Evolutionary conservation across 345 rosid species (phyloP).

Genomic region (Dipteronia sinensis): DNA sequence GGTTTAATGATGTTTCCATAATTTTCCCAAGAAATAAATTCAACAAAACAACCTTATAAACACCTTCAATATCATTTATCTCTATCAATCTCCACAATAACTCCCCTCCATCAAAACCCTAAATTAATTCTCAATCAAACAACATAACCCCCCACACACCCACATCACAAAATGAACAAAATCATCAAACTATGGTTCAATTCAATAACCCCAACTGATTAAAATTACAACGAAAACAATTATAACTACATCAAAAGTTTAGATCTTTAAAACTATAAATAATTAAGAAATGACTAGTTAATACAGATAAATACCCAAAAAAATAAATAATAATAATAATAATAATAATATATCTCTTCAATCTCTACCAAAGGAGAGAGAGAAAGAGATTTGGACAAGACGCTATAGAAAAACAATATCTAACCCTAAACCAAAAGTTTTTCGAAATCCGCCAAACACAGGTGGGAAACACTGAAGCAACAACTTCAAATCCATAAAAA

Average conservation of each 20-base stretch:
- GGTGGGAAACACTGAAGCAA: conserved; percentile 47
- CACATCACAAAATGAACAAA: conserved; percentile 25
- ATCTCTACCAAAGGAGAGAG: conserved; percentile 26
- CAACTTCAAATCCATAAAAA: conserved; percentile 43
- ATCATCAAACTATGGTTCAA: conserved; percentile 21
- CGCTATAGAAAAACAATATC: conserved; percentile 49
- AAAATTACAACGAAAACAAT: neutral
- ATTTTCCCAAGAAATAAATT: conserved; percentile 39
- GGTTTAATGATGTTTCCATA: conserved; percentile 38
- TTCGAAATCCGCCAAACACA: conserved; percentile 57
- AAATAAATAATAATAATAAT: neutral
- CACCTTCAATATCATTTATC: conserved; percentile 43
- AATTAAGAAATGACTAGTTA: neutral
- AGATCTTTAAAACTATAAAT: conserved; percentile 5
- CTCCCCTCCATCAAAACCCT: conserved; percentile 63
- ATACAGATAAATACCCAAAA: neutral
- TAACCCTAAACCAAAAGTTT: conserved; percentile 45
- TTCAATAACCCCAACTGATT: conserved; percentile 36
- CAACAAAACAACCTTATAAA: conserved; percentile 46
- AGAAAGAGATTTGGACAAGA: conserved; percentile 28
- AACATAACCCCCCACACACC: conserved; percentile 35
- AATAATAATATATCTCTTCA: conserved; percentile 26
- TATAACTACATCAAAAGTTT: neutral
- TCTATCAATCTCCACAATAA: conserved; percentile 58
- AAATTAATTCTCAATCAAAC: conserved; percentile 34